A percentile compares a stretch with the other conserved stretches of the same genome.
phyloP scores from a whole-genome alignment of 108 stramenopile species.

The Cyclotella choctawhatcheeana region DNA sequence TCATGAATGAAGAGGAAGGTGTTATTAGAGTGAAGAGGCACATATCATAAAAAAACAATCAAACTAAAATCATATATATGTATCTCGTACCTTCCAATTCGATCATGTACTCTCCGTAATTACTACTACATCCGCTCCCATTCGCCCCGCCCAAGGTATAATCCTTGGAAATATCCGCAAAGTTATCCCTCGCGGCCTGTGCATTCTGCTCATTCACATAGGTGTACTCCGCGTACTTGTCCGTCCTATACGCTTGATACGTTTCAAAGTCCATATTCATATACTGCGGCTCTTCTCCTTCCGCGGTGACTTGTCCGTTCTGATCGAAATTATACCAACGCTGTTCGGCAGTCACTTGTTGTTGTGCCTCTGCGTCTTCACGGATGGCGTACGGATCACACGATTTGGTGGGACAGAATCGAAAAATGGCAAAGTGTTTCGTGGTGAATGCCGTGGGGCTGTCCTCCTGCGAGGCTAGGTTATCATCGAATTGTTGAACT shows the following conservation, averaged over 20 bases:
- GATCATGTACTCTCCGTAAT: slow-evolving; percentile 83
- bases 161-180: neutral
- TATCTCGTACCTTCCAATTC: slow-evolving; percentile 44
- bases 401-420: slow-evolving; percentile 70
- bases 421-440: slow-evolving; percentile 80
- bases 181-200: neutral
- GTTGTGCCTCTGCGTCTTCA: neutral
- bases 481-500: slow-evolving; percentile 40
- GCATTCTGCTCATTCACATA: slow-evolving; percentile 1
- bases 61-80: neutral
- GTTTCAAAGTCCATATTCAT: slow-evolving; percentile 14
- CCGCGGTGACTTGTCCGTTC: neutral
- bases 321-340: too few species aligned
- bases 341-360: neutral
- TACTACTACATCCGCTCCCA: slow-evolving; percentile 61
- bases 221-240: slow-evolving; percentile 6
- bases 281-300: neutral
- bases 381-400: slow-evolving; percentile 48
- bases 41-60: slow-evolving; percentile 5
- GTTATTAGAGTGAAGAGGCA: too few species aligned
- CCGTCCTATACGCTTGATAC: neutral
- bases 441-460: slow-evolving; percentile 54
- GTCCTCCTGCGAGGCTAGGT: slow-evolving; percentile 47
- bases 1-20: too few species aligned
- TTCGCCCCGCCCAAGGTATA: slow-evolving; percentile 25